Evolutionary conservation across 2,329 filamentous ascomycete species (phyloP).

Genomic region (Arthrobotrys sphaeroides): DNA sequence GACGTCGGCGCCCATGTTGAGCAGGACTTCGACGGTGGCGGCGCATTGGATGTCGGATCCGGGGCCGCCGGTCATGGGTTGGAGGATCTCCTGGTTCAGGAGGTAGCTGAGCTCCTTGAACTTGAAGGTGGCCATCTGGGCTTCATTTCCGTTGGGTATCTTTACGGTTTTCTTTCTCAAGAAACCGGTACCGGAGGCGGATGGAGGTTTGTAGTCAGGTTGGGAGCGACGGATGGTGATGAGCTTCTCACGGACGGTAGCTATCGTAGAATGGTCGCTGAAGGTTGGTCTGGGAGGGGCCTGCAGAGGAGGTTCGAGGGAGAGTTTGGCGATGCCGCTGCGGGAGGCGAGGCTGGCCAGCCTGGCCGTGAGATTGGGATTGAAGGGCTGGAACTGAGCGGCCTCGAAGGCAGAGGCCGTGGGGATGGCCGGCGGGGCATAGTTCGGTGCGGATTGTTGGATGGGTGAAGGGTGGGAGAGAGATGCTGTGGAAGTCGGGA

Average conservation of each 20-base stretch:
- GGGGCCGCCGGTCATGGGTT: slow-evolving; percentile 10
- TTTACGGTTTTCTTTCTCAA: slow-evolving; percentile 43
- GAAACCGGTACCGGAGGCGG: slow-evolving; percentile 24
- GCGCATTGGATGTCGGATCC: slow-evolving; percentile 30
- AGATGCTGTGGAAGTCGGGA: slow-evolving; percentile 2
- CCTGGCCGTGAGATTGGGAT: no score
- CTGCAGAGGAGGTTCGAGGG: slow-evolving; percentile 31
- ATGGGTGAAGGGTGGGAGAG: slow-evolving; percentile 1
- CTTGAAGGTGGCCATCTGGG: slow-evolving; percentile 31
- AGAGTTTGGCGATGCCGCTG: slow-evolving; percentile 26
- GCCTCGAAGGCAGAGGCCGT: no score
- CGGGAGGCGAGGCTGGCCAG: slow-evolving; percentile 35
- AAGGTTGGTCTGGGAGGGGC: slow-evolving; percentile 26
- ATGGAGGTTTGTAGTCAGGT: slow-evolving; percentile 49
- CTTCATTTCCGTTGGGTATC: slow-evolving; percentile 12
- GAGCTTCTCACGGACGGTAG: slow-evolving; percentile 32
- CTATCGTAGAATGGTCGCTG: slow-evolving; percentile 1
- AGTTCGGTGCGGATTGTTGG: neutral
- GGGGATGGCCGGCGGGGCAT: neutral
- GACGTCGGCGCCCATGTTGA: slow-evolving; percentile 42
- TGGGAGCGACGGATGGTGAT: slow-evolving; percentile 39
- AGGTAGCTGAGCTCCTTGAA: slow-evolving; percentile 39
- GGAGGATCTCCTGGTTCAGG: slow-evolving; percentile 25
- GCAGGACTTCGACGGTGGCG: slow-evolving; percentile 33
- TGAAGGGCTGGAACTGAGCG: neutral